Conservation (phyloP, 371 early-diverging fungal species). For the Caulochytrium protostelioides region DNA sequence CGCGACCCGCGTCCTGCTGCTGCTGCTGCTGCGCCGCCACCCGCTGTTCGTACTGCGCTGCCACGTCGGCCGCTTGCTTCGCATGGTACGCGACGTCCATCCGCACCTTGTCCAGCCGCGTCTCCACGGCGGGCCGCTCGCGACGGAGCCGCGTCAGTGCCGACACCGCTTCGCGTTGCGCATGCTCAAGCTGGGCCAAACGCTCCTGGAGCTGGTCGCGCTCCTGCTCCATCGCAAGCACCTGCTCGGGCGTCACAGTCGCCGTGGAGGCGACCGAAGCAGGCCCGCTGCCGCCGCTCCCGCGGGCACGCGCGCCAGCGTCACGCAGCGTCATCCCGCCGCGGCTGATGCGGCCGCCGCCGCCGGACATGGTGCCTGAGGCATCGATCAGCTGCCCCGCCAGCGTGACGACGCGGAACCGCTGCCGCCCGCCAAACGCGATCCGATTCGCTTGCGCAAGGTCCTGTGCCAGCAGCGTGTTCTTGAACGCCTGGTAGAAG, state of each 20-base stretch:
- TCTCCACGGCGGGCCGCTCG: neutral
- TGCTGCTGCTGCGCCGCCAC: no score
- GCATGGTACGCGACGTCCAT: neutral
- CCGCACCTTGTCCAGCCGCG: neutral
- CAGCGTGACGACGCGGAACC: conserved; percentile 77
- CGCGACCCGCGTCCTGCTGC: no score
- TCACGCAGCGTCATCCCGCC: conserved; percentile 53
- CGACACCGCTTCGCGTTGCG: no score
- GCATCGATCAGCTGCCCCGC: conserved; percentile 91
- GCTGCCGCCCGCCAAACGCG: conserved; percentile 47
- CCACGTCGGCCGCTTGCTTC: no score
- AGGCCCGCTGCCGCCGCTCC: no score
- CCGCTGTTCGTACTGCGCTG: no score
- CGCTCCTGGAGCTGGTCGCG: conserved; percentile 18
- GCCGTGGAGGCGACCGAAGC: no score
- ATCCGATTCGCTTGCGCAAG: conserved; percentile 80
- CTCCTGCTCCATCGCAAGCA: conserved; percentile 32
- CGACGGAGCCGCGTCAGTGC: no score
- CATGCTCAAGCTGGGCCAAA: neutral
- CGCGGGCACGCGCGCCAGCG: conserved; percentile 35
- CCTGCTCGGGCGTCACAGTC: conserved; percentile 28
- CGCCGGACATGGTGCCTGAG: conserved; percentile 95
- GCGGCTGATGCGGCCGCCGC: conserved; percentile 47
- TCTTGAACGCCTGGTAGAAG: conserved; percentile 73
- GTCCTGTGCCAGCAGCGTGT: conserved; percentile 82